These are phyloP conservation scores for Skeletonema potamos DNA, from an alignment of 108 stramenopile genomes.

Conservation along the genomic window DNA sequence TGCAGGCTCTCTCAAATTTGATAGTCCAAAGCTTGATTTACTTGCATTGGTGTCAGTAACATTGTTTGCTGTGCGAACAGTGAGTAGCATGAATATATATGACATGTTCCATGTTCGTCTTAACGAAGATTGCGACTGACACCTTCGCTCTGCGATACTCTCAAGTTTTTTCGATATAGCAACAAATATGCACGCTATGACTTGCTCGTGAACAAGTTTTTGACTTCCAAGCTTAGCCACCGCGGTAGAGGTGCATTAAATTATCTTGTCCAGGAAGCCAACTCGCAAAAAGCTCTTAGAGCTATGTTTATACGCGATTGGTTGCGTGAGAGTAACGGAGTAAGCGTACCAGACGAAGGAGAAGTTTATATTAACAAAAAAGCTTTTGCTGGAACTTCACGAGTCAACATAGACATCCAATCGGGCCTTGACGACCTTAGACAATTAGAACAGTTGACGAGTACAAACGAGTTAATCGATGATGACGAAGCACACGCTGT, in stretches of 20 bases:
- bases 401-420: constrained; percentile 54
- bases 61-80: constrained; percentile 64
- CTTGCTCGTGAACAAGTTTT: constrained; percentile 80
- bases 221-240: constrained; percentile 77
- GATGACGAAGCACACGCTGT: constrained; percentile 2
- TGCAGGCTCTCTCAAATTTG: constrained; percentile 62
- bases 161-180: constrained; percentile 65
- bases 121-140: neutral
- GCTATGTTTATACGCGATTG: constrained; percentile 42
- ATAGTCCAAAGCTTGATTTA: constrained; percentile 74
- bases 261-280: constrained; percentile 67
- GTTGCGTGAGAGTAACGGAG: constrained; percentile 15
- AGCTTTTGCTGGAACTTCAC: constrained; percentile 11
- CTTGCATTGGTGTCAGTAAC: constrained; percentile 70
- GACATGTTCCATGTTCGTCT: neutral
- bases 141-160: neutral
- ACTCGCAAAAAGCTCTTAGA: constrained; percentile 64
- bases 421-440: constrained; percentile 62
- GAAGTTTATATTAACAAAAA: constrained; percentile 25
- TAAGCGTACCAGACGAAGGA: constrained; percentile 13
- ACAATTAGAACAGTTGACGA: constrained; percentile 43
- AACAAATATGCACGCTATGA: constrained; percentile 87
- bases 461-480: constrained; percentile 4
- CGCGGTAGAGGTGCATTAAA: constrained; percentile 63
- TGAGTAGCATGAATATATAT: neutral